Conservation (phyloP, 306 rosid genomes). For the Pachyrhizus erosus region DNA sequence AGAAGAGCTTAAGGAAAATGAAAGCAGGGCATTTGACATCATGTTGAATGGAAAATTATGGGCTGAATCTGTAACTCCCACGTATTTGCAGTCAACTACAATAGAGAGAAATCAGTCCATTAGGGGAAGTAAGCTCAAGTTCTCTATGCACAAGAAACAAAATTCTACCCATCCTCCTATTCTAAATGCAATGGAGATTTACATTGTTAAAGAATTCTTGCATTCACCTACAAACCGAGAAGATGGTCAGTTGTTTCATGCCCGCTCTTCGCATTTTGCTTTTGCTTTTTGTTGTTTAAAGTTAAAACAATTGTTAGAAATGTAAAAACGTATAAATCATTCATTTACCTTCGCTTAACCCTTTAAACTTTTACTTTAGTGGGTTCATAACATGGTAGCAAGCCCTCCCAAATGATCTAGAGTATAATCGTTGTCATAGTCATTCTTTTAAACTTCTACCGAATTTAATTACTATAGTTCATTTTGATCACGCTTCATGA, state of each 20-base stretch:
- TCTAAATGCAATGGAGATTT: slow-evolving; percentile 64
- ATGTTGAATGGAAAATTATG: slow-evolving; percentile 42
- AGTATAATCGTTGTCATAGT: background rate
- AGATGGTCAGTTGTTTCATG: slow-evolving; percentile 50
- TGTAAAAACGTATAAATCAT: background rate
- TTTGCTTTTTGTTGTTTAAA: background rate
- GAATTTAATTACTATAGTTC: background rate
- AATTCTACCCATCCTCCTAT: slow-evolving; percentile 64
- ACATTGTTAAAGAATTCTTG: slow-evolving; percentile 38
- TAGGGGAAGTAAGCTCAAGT: slow-evolving; percentile 29
- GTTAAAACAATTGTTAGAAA: background rate
- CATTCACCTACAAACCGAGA: slow-evolving; percentile 47
- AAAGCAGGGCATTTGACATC: slow-evolving; percentile 55
- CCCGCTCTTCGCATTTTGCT: background rate
- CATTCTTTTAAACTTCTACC: too few relatives aligned
- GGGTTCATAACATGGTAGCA: background rate
- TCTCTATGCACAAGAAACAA: slow-evolving; percentile 36
- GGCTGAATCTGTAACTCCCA: slow-evolving; percentile 36
- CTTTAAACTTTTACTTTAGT: background rate
- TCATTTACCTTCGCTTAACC: background rate
- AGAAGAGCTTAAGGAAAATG: slow-evolving; percentile 31
- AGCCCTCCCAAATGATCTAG: background rate
- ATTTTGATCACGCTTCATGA: background rate
- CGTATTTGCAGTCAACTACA: slow-evolving; percentile 40
- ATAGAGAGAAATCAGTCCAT: background rate